Base-by-base conservation (phyloP, 345 rosid species). In the Sonneratia caseolaris region DNA sequence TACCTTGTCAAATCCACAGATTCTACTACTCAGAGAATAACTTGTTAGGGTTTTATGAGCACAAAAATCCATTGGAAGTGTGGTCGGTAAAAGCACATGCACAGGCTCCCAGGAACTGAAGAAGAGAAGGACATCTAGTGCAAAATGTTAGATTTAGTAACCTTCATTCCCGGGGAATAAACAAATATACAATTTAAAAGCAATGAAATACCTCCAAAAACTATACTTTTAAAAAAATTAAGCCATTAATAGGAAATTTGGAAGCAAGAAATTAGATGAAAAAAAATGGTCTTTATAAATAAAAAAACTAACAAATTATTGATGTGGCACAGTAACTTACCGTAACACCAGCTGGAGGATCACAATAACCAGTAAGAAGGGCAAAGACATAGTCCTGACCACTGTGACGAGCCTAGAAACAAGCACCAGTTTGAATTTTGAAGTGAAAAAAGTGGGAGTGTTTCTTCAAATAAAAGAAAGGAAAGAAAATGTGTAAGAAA, bases 321-420 rank as follows among this genome's bases (percentile, higher is more conserved):
- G 2, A 66, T 6, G 36, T 36, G 1, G n/a, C 40, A 47, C 59
- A 14, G 42, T 15, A 68, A 67, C 51, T 38, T 68, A 92, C 99
- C 71, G 82, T 71, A 75, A 96, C 84, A 56, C 99, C 99, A 79
- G 99, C 98, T 76, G 99, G 99, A 80, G 99, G 99, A 73, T 96
- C 99, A 76, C 77, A 97, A 72, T 96, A 96, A 76, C 99, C 99
- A 37, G 98, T 96, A 72, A 96, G 82, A 77, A 96, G 99, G 69
- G 97, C 80, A 80, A 96, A 92, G 48, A 96, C 99, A 76, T 96
- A 96, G 74, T 92, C 92, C 84, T 93, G 99, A 61, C 99, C 98
- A 75, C 87, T 88, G 87, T 92, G 99, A 70, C 99, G 98, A 80
- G 99, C 99, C 99, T 96, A 84, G 68, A 72, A 83, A 65, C 37